Evolutionary conservation across 2,329 filamentous ascomycete genomes (phyloP), one percentile per base, ranked within the genome.

Genomic region (Didymella keratinophila): DNA sequence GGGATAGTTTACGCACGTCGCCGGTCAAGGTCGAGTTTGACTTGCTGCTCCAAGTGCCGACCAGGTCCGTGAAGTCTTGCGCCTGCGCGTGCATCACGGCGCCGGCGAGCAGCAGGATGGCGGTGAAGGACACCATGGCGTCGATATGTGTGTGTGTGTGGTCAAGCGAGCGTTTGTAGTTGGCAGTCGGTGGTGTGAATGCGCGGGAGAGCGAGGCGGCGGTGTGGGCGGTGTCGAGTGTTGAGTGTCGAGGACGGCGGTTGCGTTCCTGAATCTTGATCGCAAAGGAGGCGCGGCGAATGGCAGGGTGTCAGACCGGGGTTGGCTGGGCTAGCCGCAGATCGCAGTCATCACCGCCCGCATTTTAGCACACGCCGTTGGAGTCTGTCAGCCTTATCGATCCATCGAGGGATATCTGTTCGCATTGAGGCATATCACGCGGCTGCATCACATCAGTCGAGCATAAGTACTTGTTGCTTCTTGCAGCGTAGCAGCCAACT

Each of bases 31-130:
- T 89, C 61, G 86, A 84, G 71, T 84, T 86, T 25, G 87, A 88
- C 76, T 91, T 92, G 44, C 87, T 89, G 16, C 85, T 84, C 89
- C 89, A 92, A 58, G 89, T 91, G 58, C 89, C 89, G n/a, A 86
- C 82, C 30, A 91, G 77, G 51, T 83, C 78, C 36, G 67, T 57
- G 25, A 64, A 43, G 43, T 68, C 68, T 60, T 77, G 75, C 71
- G 75, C 76, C 39, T 68, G 68, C 48, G 61, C 68, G 20, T 65
- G 60, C 46, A 69, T 43, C 30, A 81, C 77, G 49, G 77, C 75
- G 58, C 76, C 72, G 42, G 76, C 67, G 56, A 73, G 65, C 55
- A 76, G 63, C 56, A 77, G 61, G 30, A 67, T 61, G 34, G 67
- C 70, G 62, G 72, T 66, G 56, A 72, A 63, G 23, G 72, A 70